Base-by-base conservation (phyloP, 805 yeast genomes). In the Cyberlindnera xishuangbannaensis region DNA sequence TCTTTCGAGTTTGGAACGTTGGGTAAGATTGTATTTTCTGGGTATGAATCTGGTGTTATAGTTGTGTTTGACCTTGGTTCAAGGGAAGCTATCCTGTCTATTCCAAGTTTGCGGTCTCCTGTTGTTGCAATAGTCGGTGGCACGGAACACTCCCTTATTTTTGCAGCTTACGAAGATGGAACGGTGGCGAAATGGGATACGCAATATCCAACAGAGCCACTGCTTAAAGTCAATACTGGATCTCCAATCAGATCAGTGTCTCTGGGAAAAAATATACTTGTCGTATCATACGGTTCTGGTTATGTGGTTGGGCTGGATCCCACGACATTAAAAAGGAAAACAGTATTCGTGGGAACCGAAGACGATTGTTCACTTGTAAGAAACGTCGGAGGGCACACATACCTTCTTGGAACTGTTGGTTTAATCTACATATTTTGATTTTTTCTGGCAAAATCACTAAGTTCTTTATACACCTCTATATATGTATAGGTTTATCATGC, bases 1-100 rank as follows among this genome's bases (percentile, higher is more conserved):
- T 54, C 56, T 29, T 48, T 66, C 18, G 78, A 75, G 39, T 71
- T 59, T 47, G 83, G 71, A 18, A 68, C 73, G 14, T 56, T 52
- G 7, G 76, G 67, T 0, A 69, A 67, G 40, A 39, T 44, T 4
- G 48, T 70, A 4, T 51, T 62, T 17, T 71, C 68, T 3, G 82
- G 70, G 3, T 61, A 65, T 39, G 47, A 43, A 15, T 54, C 59
- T 5, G 69, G 64, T 10, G 61, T 55, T 3, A 47, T 72, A 6
- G 48, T 68, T 0, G 28, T 57, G 2, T 67, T 68, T 60, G 70
- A 71, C 41, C 37, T 69, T 5, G 46, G 40, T 18, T 37, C 49
- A 2, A 51, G 54, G 27, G 25, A 41, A 7, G 56, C 55, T 33
- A 28, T 38, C 3, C 11, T 37, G 4, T 57, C 47, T 30, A 24